These are phyloP conservation scores for Gamsiella multidivaricata DNA, from an alignment of 192 early-diverging fungal genomes.

Conservation along the genomic window DNA sequence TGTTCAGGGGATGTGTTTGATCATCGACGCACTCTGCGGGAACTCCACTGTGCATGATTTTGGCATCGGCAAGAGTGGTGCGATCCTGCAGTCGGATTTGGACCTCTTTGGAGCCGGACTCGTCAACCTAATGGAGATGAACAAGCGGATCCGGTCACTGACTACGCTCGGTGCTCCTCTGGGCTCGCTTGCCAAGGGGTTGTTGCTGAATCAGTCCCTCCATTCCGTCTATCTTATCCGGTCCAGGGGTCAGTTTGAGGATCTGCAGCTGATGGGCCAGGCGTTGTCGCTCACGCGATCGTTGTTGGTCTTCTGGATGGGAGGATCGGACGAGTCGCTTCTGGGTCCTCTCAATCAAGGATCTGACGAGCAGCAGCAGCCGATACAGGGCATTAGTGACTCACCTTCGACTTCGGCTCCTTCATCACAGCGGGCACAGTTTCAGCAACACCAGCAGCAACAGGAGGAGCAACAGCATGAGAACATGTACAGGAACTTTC, in stretches of 20 bases:
- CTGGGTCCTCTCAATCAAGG: conserved; percentile 6
- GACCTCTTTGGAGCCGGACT: conserved; percentile 26
- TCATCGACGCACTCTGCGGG: conserved; percentile 34
- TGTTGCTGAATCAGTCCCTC: conserved; percentile 35
- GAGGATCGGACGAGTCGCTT: conserved; percentile 31
- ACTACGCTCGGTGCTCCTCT: conserved; percentile 29
- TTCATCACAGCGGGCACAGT: background rate
- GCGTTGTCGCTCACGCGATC: conserved; percentile 33
- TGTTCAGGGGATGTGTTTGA: conserved; percentile 31
- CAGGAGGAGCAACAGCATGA: conserved; percentile 14
- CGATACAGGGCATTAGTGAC: background rate
- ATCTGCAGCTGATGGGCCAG: conserved; percentile 45
- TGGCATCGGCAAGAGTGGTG: conserved; percentile 32
- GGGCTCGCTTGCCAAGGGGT: conserved; percentile 31
- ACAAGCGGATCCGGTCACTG: conserved; percentile 27
- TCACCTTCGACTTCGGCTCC: background rate
- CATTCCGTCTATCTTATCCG: conserved; percentile 44
- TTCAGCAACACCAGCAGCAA: background rate
- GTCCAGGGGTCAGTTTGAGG: conserved; percentile 36
- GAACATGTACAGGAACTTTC: conserved; percentile 36
- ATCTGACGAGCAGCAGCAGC: background rate
- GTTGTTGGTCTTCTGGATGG: conserved; percentile 49
- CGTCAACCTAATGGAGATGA: conserved; percentile 34
- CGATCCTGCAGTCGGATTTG: background rate
- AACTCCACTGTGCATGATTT: conserved; percentile 38